phyloP scores from a whole-genome alignment of 192 early-diverging fungal species.

The Entomortierella lignicola region DNA sequence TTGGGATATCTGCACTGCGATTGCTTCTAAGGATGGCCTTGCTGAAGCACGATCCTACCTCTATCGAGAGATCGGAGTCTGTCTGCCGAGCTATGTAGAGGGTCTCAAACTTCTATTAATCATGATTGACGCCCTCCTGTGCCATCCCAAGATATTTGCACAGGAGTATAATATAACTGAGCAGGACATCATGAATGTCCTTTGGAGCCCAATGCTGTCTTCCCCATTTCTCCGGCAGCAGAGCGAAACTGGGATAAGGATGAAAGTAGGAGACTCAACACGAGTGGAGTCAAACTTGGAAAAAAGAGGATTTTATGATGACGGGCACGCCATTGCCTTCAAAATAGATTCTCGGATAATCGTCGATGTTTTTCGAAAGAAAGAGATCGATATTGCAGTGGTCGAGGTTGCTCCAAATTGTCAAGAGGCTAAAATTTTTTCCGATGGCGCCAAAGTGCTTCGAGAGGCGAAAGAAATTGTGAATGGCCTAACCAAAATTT shows the following conservation, averaged over 20 bases:
- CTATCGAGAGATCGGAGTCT: slow-evolving; percentile 1
- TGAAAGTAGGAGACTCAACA: slow-evolving; percentile 5
- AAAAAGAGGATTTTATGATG: neutral
- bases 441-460: no score
- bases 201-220: slow-evolving; percentile 4
- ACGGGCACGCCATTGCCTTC: neutral
- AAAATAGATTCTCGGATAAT: slow-evolving; percentile 3
- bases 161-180: neutral
- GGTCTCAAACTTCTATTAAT: neutral
- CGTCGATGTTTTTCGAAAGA: neutral
- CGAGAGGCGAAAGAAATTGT: no score
- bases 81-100: neutral
- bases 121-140: slow-evolving; percentile 5
- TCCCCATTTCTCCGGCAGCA: neutral
- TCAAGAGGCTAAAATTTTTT: no score
- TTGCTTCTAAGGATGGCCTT: slow-evolving; percentile 3
- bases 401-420: no score
- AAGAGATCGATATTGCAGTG: no score
- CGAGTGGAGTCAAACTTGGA: neutral
- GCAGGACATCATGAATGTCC: slow-evolving; percentile 1
- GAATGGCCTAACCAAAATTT: no score
- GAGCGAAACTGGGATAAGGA: slow-evolving; percentile 4
- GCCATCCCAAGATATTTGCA: slow-evolving; percentile 1
- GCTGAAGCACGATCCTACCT: slow-evolving; percentile 3
- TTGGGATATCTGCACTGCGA: slow-evolving; percentile 1